phyloP scores from a whole-genome alignment of 1,284 basidiomycete genomes.

The Malassezia brasiliensis region DNA sequence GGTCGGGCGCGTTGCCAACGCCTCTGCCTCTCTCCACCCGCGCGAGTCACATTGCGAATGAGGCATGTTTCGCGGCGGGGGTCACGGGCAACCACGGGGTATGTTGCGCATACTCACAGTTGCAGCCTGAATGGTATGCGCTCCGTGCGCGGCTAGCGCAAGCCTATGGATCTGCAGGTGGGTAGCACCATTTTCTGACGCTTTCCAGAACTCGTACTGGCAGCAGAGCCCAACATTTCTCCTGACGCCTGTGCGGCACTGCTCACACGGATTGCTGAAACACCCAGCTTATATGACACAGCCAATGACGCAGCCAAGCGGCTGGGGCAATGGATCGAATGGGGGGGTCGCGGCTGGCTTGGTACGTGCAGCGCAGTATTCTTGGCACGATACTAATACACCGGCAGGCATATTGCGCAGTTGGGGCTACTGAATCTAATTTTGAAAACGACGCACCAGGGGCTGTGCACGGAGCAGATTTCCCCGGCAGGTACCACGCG shows the following conservation, averaged over 20 bases:
- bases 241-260: not conserved
- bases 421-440: not conserved
- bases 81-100: not conserved
- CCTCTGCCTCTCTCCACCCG: slow-evolving; percentile 1
- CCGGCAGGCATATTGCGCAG: slow-evolving; percentile 13
- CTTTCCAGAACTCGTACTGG: slow-evolving; percentile 3
- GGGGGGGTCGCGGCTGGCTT: slow-evolving; percentile 18
- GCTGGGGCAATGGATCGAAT: slow-evolving; percentile 8
- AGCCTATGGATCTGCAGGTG: slow-evolving; percentile 14
- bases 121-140: slow-evolving; percentile 14
- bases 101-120: not conserved
- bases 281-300: not conserved
- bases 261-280: slow-evolving; percentile 2
- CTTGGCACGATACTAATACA: not conserved
- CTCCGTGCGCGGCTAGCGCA: slow-evolving; percentile 3
- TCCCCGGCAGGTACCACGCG: not conserved
- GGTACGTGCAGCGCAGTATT: slow-evolving; percentile 1
- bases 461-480: not conserved
- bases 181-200: not conserved
- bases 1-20: slow-evolving; percentile 3
- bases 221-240: not conserved
- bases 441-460: not conserved
- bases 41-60: not conserved
- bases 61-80: slow-evolving; percentile 7
- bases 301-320: not conserved